These are phyloP conservation scores for Penicillium occitanis DNA, from an alignment of 2,329 filamentous ascomycete genomes.

Conservation along the genomic window DNA sequence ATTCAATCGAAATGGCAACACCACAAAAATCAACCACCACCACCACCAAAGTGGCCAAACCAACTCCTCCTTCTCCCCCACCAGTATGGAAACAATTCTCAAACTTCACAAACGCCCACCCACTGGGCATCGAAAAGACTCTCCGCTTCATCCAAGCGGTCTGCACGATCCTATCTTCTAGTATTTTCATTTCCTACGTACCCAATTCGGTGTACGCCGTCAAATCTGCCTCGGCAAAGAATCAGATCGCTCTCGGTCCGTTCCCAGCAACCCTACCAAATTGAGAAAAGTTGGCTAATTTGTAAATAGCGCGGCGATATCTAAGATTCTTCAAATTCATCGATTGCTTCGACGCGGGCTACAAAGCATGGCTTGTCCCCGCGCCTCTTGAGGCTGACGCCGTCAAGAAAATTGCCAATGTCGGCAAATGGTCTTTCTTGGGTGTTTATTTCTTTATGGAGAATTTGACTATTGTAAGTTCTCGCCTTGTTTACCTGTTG, in stretches of 20 bases:
- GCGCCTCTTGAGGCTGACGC: slow-evolving; percentile 1
- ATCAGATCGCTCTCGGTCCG: slow-evolving; percentile 44
- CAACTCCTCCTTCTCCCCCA: background rate
- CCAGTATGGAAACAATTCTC: slow-evolving; percentile 30
- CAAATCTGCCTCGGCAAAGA: slow-evolving; percentile 39
- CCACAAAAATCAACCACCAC: background rate
- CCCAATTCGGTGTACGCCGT: slow-evolving; percentile 29
- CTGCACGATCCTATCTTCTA: slow-evolving; percentile 32
- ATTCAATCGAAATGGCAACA: background rate
- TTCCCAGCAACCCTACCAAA: slow-evolving; percentile 26
- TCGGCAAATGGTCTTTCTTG: slow-evolving; percentile 59
- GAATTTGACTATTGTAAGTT: slow-evolving; percentile 60
- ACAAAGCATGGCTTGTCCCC: slow-evolving; percentile 38
- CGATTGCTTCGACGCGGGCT: slow-evolving; percentile 57
- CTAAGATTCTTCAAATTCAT: slow-evolving; percentile 69
- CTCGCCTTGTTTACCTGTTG: slow-evolving; percentile 4
- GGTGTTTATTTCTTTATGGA: slow-evolving; percentile 69
- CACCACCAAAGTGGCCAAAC: background rate
- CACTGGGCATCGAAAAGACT: slow-evolving; percentile 40
- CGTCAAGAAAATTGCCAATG: slow-evolving; percentile 50
- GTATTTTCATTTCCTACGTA: slow-evolving; percentile 13
- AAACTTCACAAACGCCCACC: slow-evolving; percentile 33
- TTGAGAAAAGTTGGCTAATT: background rate
- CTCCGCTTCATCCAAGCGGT: slow-evolving; percentile 42
- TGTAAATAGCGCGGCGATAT: slow-evolving; percentile 51